Conservation (phyloP, 805 yeast genomes). For the Yarrowia deformans region DNA sequence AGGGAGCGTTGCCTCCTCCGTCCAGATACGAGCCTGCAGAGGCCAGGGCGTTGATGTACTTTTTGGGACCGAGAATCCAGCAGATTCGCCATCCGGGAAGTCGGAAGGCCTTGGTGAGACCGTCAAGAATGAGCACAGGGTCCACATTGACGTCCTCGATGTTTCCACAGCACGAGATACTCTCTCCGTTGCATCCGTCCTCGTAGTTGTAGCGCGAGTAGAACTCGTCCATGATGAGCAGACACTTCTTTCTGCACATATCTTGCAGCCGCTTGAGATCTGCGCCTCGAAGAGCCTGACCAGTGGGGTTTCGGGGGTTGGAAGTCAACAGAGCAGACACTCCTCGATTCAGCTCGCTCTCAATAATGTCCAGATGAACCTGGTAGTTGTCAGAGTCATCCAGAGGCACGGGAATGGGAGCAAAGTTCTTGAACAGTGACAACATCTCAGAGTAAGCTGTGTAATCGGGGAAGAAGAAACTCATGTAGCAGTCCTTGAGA, state of each 20-base stretch:
- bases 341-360: slow-evolving; percentile 62
- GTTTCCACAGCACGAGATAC: slow-evolving; percentile 59
- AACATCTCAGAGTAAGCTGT: slow-evolving; percentile 73
- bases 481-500: slow-evolving; percentile 63
- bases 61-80: slow-evolving; percentile 70
- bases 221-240: slow-evolving; percentile 69
- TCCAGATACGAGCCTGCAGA: slow-evolving; percentile 68
- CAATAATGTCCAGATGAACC: slow-evolving; percentile 60
- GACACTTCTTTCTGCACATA: slow-evolving; percentile 60
- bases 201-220: slow-evolving; percentile 65
- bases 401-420: slow-evolving; percentile 69
- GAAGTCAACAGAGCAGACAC: slow-evolving; percentile 62
- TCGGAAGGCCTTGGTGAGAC: slow-evolving; percentile 66
- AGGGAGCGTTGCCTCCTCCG: slow-evolving; percentile 68
- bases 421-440: slow-evolving; percentile 61
- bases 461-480: slow-evolving; percentile 68
- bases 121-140: slow-evolving; percentile 66
- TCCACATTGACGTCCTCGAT: slow-evolving; percentile 64
- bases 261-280: slow-evolving; percentile 60
- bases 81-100: slow-evolving; percentile 71
- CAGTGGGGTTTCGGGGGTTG: slow-evolving; percentile 70
- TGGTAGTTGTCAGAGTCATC: slow-evolving; percentile 64
- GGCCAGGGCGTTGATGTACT: slow-evolving; percentile 61
- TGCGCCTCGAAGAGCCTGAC: slow-evolving; percentile 58
- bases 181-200: slow-evolving; percentile 61